phyloP scores from a whole-genome alignment of 108 stramenopile genomes.

The Poteriospumella lacustris region DNA sequence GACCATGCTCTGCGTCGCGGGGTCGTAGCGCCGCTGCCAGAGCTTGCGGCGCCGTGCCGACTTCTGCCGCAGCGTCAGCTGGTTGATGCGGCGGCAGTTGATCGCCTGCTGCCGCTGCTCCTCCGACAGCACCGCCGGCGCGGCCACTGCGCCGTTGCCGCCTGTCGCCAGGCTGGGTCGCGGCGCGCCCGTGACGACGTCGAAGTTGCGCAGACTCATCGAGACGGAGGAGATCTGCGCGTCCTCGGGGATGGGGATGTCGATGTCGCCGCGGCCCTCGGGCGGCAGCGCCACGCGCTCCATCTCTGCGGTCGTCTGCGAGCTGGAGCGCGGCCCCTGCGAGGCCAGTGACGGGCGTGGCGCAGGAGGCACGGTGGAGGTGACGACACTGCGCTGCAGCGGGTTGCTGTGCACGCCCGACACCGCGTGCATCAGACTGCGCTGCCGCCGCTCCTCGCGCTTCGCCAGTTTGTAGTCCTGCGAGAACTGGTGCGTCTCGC shows the following conservation, averaged over 20 bases:
- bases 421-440: too few relatives aligned
- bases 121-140: background rate
- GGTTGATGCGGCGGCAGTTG: conserved; percentile 18
- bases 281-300: too few relatives aligned
- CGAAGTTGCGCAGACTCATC: background rate
- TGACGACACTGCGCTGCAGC: background rate
- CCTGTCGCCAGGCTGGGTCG: too few relatives aligned
- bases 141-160: too few relatives aligned
- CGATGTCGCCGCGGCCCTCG: background rate
- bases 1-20: background rate
- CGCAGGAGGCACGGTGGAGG: background rate
- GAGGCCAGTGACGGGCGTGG: background rate
- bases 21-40: conserved; percentile 4
- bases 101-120: background rate
- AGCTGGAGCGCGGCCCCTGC: too few relatives aligned
- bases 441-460: background rate
- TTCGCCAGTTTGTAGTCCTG: background rate
- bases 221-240: too few relatives aligned
- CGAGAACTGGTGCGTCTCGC: background rate
- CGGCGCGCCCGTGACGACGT: too few relatives aligned
- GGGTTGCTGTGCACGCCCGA: too few relatives aligned
- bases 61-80: conserved; percentile 16
- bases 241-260: background rate
- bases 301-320: too few relatives aligned
- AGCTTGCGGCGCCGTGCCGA: background rate